A percentile compares a stretch with the other conserved stretches of the same genome.
Conservation (phyloP, 441 rosid species). For the Kokia cookei region DNA sequence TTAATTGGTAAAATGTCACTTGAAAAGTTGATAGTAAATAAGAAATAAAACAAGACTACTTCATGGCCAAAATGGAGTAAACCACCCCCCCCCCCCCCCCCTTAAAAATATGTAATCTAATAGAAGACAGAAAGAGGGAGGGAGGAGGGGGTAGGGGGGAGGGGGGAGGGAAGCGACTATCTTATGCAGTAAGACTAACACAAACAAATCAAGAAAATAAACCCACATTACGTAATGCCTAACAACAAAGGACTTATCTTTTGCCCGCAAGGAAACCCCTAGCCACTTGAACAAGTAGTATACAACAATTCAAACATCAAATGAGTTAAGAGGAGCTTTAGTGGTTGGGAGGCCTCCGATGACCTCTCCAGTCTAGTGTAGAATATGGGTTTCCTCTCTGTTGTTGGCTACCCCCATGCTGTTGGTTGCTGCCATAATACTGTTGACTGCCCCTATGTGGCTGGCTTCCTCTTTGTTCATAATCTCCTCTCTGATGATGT, state of each 20-base stretch:
- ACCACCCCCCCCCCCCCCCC: background rate
- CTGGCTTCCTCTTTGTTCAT: background rate
- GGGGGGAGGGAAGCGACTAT: background rate
- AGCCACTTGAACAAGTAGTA: background rate
- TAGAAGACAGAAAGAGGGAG: background rate
- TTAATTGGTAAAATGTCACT: background rate
- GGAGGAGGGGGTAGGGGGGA: no score
- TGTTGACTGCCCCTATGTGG: background rate
- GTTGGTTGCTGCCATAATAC: constrained; percentile 13
- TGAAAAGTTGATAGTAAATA: background rate
- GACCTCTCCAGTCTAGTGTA: constrained; percentile 26
- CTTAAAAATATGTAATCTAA: background rate
- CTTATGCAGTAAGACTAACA: background rate
- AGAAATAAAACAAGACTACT: background rate
- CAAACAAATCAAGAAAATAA: background rate
- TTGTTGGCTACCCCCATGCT: constrained; percentile 24
- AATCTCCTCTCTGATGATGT: background rate
- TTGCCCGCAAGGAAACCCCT: background rate
- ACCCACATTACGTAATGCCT: background rate
- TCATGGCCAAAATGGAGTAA: background rate
- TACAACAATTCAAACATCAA: background rate
- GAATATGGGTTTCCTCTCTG: constrained; percentile 30
- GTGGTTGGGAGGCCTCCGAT: background rate
- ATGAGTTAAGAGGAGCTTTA: background rate
- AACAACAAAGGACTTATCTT: background rate